Evolutionary conservation across 2,329 filamentous ascomycete genomes (phyloP), one percentile per base, ranked within the genome.

Genomic region (Epichloe hybrida): DNA sequence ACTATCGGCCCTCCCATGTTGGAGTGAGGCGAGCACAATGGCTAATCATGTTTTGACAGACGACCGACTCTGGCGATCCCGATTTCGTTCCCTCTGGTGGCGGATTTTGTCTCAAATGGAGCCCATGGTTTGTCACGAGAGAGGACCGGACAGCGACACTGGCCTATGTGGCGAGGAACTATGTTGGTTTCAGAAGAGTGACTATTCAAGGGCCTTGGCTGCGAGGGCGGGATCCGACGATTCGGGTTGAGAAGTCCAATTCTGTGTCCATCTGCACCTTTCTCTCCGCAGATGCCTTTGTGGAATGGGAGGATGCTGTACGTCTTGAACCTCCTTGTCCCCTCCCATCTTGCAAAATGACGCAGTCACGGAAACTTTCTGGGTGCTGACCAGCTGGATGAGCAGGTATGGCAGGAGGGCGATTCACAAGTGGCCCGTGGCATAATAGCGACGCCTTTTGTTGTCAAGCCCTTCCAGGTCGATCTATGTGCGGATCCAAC

Each of bases 221-320:
- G 1, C 61, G 57, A 37, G 66, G 66, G 3, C 47, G 67, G 15
- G 54, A 63, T 1, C 69, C 73, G 1, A 54, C 58, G 1, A 51
- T 78, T 2, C 55, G 62, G 1, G 59, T 77, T 1, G 69, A 68
- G 27, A 54, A 62, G 17, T 54, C 57, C 1, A 75, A 81, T 49
- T 61, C 64, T 2, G 64, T 67, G 37, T 72, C 74, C 0, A 69
- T 75, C 15, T 81, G 78, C 55, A 58, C 75, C 12, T 68, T 71
- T 53, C 67, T 80, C 15, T 69, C 68, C 0, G 63, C 71, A 0
- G 76, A 80, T 55, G 71, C 77, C 1, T 78, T 79, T 54, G 63
- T 80, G 13, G 71, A 73, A 48, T 81, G 76, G 68, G 77, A 81
- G 56, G 69, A 77, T 45, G 65, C 62, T 40, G 74, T 76, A 64